Conservation (phyloP, 2,329 filamentous ascomycete species). For the Fusarium humuli region DNA sequence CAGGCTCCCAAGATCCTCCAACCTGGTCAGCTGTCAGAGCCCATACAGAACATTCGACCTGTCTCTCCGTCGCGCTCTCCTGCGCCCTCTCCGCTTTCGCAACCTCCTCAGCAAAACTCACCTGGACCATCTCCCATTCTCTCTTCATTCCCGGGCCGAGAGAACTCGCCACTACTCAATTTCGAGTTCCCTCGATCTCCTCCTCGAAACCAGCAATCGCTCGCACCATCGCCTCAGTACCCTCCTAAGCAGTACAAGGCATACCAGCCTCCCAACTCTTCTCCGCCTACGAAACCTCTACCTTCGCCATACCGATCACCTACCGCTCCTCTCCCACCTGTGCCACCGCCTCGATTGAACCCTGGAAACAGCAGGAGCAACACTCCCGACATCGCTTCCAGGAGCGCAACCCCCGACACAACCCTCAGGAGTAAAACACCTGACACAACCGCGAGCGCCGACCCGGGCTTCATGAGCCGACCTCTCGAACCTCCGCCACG, state of each 20-base stretch:
- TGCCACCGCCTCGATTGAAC: conserved; percentile 28
- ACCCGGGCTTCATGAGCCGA: conserved; percentile 36
- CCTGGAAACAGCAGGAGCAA: conserved; percentile 11
- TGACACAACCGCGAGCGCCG: not conserved
- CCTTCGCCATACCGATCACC: conserved; percentile 28
- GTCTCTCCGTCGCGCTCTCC: conserved; percentile 35
- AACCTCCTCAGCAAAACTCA: conserved; percentile 34
- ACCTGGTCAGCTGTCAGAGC: conserved; percentile 30
- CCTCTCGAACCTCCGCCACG: conserved; percentile 46
- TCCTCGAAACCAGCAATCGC: not conserved
- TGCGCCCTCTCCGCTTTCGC: conserved; percentile 35
- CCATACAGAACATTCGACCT: conserved; percentile 18
- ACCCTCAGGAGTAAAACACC: conserved; percentile 15
- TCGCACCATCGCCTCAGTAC: conserved; percentile 16
- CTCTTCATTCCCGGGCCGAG: conserved; percentile 17
- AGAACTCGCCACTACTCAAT: not conserved
- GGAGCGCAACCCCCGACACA: not conserved
- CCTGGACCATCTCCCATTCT: conserved; percentile 29
- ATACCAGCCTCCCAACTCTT: conserved; percentile 30
- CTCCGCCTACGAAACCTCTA: conserved; percentile 28
- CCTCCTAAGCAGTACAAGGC: conserved; percentile 32
- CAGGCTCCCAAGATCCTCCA: conserved; percentile 33
- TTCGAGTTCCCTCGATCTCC: conserved; percentile 15
- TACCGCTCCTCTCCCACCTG: conserved; percentile 28
- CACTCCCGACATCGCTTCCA: not conserved